Conservation (phyloP, 2,329 filamentous ascomycete species). For the Cercospora sp. region DNA sequence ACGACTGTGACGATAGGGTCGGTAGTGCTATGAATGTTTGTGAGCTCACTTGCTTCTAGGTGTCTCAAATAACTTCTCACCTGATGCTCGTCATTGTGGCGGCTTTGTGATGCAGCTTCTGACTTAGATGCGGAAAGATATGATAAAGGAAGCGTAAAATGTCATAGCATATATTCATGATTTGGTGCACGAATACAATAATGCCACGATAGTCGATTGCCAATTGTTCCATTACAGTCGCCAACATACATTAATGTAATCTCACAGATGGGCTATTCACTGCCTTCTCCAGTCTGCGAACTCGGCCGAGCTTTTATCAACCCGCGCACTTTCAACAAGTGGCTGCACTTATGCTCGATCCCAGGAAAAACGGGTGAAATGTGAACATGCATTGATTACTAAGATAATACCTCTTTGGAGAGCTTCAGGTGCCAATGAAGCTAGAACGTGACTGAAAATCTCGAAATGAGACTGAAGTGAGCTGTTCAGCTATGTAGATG, state of each 20-base stretch:
- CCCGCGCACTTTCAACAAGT: not conserved
- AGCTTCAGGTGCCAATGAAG: not conserved
- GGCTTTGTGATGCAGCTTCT: not conserved
- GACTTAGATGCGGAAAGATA: not conserved
- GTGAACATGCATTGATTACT: not conserved
- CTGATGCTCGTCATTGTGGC: not conserved
- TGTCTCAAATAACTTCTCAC: not conserved
- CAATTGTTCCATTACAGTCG: not conserved
- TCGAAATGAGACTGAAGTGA: not conserved
- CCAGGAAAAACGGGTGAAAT: not conserved
- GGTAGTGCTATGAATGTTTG: not conserved
- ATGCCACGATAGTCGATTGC: not conserved
- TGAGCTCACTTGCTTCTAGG: not conserved
- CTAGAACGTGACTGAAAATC: not conserved
- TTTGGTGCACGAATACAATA: not conserved
- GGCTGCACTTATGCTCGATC: not conserved
- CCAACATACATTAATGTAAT: not conserved
- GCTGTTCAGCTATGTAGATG: not conserved
- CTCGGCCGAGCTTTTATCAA: no score
- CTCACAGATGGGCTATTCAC: not conserved
- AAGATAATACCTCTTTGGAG: not conserved
- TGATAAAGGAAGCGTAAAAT: not conserved
- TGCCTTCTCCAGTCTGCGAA: not conserved
- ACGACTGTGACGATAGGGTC: not conserved
- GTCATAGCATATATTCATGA: not conserved